A percentile compares a stretch with the other conserved stretches of the same genome.
Evolutionary conservation across 2,329 filamentous ascomycete species (phyloP).

Genomic region (Fusarium sp.): DNA sequence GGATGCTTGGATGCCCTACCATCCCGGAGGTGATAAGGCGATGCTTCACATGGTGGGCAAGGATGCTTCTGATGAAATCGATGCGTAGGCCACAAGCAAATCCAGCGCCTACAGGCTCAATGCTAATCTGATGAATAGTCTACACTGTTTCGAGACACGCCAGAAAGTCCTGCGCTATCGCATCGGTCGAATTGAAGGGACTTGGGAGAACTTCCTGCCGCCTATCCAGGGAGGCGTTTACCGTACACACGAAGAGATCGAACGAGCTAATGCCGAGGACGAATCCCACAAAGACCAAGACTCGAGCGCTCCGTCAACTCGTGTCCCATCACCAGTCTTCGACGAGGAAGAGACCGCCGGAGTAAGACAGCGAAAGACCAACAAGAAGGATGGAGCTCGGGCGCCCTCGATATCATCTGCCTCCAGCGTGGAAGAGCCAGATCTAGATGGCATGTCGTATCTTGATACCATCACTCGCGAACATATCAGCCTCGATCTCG

Average conservation of each 20-base stretch:
- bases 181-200: slow-evolving; percentile 82
- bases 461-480: slow-evolving; percentile 78
- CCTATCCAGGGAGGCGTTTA: slow-evolving; percentile 92
- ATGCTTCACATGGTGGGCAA: slow-evolving; percentile 93
- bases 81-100: slow-evolving; percentile 69
- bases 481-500: slow-evolving; percentile 78
- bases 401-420: slow-evolving; percentile 69
- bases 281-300: slow-evolving; percentile 34
- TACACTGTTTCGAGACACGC: slow-evolving; percentile 84
- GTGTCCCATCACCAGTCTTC: slow-evolving; percentile 60
- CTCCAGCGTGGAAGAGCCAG: slow-evolving; percentile 60
- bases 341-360: slow-evolving; percentile 51
- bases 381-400: slow-evolving; percentile 31
- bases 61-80: slow-evolving; percentile 95
- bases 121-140: slow-evolving; percentile 57
- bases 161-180: slow-evolving; percentile 82
- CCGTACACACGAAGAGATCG: slow-evolving; percentile 56
- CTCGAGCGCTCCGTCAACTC: slow-evolving; percentile 64
- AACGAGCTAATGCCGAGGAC: slow-evolving; percentile 36
- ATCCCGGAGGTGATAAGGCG: slow-evolving; percentile 90
- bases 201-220: slow-evolving; percentile 88
- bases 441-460: slow-evolving; percentile 67
- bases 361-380: slow-evolving; percentile 45
- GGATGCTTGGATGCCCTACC: slow-evolving; percentile 87
- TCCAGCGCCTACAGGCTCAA: neutral